A percentile compares a stretch with the other conserved stretches of the same genome.
Evolutionary conservation across 2,329 filamentous ascomycete species (phyloP).

Genomic region (Cytospora mali): DNA sequence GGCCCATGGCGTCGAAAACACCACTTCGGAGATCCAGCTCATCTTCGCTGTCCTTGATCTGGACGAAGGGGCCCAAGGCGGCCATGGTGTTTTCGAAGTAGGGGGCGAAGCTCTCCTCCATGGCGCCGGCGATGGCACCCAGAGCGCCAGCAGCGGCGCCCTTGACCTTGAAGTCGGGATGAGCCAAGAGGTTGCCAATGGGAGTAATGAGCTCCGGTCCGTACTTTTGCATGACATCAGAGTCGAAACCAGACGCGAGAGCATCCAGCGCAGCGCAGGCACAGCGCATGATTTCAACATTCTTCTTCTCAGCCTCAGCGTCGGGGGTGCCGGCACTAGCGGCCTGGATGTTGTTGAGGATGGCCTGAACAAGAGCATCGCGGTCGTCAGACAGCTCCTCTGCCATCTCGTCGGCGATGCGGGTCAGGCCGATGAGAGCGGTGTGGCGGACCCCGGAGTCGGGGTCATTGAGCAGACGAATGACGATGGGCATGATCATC

Average conservation of each 20-base stretch:
- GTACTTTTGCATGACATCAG: conserved; percentile 79
- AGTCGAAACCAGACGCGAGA: conserved; percentile 82
- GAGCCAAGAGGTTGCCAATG: conserved; percentile 79
- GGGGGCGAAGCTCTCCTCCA: conserved; percentile 81
- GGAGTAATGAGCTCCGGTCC: conserved; percentile 81
- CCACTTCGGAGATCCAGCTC: conserved; percentile 88
- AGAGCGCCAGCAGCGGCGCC: conserved; percentile 85
- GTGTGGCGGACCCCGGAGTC: conserved; percentile 84
- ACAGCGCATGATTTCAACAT: conserved; percentile 82
- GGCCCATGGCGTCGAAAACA: conserved; percentile 89
- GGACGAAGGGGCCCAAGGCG: conserved; percentile 80
- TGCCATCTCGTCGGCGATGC: conserved; percentile 89
- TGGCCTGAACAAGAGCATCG: conserved; percentile 76
- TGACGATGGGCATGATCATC: conserved; percentile 80
- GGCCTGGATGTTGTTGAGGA: conserved; percentile 87
- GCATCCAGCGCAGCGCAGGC: conserved; percentile 91
- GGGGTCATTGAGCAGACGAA: conserved; percentile 82
- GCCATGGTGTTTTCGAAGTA: conserved; percentile 92
- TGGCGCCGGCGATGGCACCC: conserved; percentile 85
- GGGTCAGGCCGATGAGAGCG: conserved; percentile 82
- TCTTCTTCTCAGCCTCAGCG: conserved; percentile 69
- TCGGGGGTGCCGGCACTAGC: conserved; percentile 69
- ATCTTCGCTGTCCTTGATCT: conserved; percentile 85
- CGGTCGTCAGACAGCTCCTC: conserved; percentile 89
- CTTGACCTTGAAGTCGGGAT: conserved; percentile 88